These are phyloP conservation scores for Sporothrix dimorphospora DNA, from an alignment of 2,329 filamentous ascomycete species.

Conservation along the genomic window DNA sequence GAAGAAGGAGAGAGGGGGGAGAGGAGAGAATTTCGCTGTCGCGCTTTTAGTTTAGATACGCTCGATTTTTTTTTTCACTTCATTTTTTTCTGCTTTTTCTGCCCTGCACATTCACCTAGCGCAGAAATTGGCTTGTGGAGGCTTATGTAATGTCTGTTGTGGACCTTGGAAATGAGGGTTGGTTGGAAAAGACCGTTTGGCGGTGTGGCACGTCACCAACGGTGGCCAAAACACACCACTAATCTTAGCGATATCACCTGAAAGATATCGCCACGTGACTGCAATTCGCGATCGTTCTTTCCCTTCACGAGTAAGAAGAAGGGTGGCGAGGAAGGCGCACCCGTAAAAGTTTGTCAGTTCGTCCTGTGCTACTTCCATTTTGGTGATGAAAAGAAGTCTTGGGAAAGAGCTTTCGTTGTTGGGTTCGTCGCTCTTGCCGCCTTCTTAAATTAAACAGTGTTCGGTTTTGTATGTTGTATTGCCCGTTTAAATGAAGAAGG, in stretches of 20 bases:
- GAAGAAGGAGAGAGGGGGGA: slow-evolving; percentile 24
- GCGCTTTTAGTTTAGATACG: slow-evolving; percentile 28
- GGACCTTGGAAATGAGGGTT: slow-evolving; percentile 21
- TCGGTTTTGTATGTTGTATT: neutral
- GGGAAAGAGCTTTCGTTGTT: slow-evolving; percentile 20
- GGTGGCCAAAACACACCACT: neutral
- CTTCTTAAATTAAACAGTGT: neutral
- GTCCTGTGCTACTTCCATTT: neutral
- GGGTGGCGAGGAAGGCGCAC: slow-evolving; percentile 12
- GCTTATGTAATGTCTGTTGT: slow-evolving; percentile 25
- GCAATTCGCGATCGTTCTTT: neutral
- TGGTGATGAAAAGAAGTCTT: neutral
- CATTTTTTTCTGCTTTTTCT: slow-evolving; percentile 28
- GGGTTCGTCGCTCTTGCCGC: slow-evolving; percentile 12
- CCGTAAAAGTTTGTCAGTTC: neutral
- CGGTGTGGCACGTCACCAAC: slow-evolving; percentile 18
- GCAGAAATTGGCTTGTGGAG: slow-evolving; percentile 23
- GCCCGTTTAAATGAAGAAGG: slow-evolving; percentile 23
- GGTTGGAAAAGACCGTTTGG: slow-evolving; percentile 5
- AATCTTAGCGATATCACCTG: neutral
- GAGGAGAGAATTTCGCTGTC: slow-evolving; percentile 30
- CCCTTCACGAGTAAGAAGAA: neutral
- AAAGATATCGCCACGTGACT: slow-evolving; percentile 12
- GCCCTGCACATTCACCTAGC: slow-evolving; percentile 25
- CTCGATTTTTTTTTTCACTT: slow-evolving; percentile 29